Evolutionary conservation across 2,329 filamentous ascomycete genomes (phyloP), one percentile per base, ranked within the genome.

Genomic region (Aspergillus pseudonomiae): DNA sequence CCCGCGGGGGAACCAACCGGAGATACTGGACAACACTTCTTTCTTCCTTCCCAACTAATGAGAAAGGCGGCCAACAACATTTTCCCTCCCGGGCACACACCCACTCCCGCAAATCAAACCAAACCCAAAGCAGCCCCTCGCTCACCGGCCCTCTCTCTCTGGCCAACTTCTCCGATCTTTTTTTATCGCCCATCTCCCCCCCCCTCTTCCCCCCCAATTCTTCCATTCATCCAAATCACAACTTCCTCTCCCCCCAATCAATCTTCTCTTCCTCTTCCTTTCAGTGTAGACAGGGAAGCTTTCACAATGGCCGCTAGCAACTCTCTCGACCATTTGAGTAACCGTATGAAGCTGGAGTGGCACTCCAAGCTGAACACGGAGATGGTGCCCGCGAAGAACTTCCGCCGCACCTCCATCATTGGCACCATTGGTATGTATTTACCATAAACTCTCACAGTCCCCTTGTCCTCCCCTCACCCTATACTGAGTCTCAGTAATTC

Each of bases 351-450:
- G 79, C 84, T 88, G 74, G 87, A 90, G 81, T 91, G 88, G 88
- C 84, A 89, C 75, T 86, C 87, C 78, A 85, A 88, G 80, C 91
- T 99, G 77, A 90, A 97, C 85, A 97, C 94, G 70, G 91, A 95
- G 78, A 93, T 91, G 84, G 85, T 87, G 73, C 94, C 94, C 62
- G 87, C 90, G 74, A 92, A 90, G 82, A 94, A 96, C 85, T 96
- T 95, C 83, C 93, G 95, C 77, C 91, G 95, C 73, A 97, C 94
- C 68, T 97, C 94, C 77, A 99, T 99, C 84, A 97, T 99, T 82
- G 93, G 94, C 85, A 98, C 95, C 74, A 98, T 99, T 79, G 95
- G 86, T 88, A 80, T 74, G 83, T 71, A n/a, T n/a, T 48, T 24
- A 14, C 12, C 34, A 30, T 4, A 19, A 21, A 30, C 4, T 6